These are phyloP conservation scores for Trichoderma breve DNA, from an alignment of 2,329 filamentous ascomycete species.

Conservation along the genomic window DNA sequence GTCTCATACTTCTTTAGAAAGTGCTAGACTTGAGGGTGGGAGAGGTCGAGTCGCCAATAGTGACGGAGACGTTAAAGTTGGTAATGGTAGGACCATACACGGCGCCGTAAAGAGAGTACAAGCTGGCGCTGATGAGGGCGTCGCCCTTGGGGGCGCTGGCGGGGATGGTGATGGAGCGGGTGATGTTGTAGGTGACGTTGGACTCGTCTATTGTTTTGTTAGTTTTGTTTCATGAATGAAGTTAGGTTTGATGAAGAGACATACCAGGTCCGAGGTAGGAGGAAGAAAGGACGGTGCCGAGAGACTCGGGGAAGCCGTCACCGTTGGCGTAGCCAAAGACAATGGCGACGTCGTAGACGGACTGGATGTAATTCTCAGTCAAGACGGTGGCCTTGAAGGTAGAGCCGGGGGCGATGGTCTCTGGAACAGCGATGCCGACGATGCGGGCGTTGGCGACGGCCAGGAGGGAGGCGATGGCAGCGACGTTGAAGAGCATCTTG, in stretches of 20 bases:
- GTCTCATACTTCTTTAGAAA: too few species aligned
- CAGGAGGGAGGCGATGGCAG: conserved; percentile 26
- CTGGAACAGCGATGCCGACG: conserved; percentile 42
- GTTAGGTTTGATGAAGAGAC: background rate
- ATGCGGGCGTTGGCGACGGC: conserved; percentile 39
- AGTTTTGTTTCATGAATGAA: background rate
- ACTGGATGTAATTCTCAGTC: conserved; percentile 45
- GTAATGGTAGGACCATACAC: conserved; percentile 21
- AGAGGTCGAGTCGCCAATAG: conserved; percentile 29
- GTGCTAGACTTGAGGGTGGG: conserved; percentile 24
- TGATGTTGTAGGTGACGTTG: conserved; percentile 29
- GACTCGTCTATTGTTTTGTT: conserved; percentile 24
- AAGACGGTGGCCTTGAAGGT: conserved; percentile 39
- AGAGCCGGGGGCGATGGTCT: conserved; percentile 39
- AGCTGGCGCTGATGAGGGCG: conserved; percentile 28
- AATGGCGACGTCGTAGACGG: conserved; percentile 44
- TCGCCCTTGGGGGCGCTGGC: conserved; percentile 23
- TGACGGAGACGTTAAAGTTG: conserved; percentile 30
- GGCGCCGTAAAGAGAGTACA: conserved; percentile 32
- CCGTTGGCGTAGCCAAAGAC: conserved; percentile 39
- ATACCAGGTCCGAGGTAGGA: conserved; percentile 39
- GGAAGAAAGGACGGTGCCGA: conserved; percentile 33
- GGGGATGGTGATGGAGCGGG: conserved; percentile 30
- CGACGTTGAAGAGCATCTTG: conserved; percentile 27
- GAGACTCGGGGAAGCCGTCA: conserved; percentile 27